phyloP scores from a whole-genome alignment of 129 eudicot species.

The Silybum marianum region DNA sequence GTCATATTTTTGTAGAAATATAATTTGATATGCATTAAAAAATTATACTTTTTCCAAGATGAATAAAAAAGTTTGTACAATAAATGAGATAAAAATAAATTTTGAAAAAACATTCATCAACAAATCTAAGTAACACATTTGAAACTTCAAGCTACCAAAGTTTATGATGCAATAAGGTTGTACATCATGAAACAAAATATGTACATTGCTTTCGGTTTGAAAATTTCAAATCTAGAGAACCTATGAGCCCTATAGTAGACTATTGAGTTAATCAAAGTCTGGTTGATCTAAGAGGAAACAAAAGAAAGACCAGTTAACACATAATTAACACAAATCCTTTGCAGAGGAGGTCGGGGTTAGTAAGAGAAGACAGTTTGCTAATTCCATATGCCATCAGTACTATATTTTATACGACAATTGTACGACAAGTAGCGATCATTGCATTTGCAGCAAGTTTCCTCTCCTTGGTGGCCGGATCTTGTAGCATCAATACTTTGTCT shows the following conservation, averaged over 20 bases:
- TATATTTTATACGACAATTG: slow-evolving; percentile 49
- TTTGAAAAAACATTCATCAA: neutral
- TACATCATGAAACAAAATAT: slow-evolving; percentile 13
- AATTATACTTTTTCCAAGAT: neutral
- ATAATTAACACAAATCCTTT: neutral
- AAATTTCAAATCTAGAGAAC: slow-evolving; percentile 6
- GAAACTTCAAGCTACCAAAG: neutral
- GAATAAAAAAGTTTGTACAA: neutral
- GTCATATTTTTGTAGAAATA: neutral
- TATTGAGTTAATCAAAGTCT: slow-evolving; percentile 5
- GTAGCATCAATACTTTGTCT: slow-evolving; percentile 71
- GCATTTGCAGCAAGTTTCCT: slow-evolving; percentile 48
- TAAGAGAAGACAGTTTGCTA: slow-evolving; percentile 12
- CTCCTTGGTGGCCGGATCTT: slow-evolving; percentile 84
- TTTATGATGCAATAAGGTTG: neutral
- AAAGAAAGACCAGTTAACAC: slow-evolving; percentile 17
- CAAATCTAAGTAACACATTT: neutral
- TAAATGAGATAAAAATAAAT: neutral
- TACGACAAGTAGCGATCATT: slow-evolving; percentile 50
- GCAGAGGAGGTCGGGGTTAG: slow-evolving; percentile 25
- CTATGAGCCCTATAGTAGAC: slow-evolving; percentile 5
- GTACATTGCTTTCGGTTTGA: slow-evolving; percentile 10
- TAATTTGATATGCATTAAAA: neutral
- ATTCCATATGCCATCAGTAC: neutral
- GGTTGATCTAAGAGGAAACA: neutral